Percentiles rank a stretch among this genome's conserved stretches.
phyloP scores from a whole-genome alignment of 2,329 filamentous ascomycete species.

The Colletotrichum gigasporum region DNA sequence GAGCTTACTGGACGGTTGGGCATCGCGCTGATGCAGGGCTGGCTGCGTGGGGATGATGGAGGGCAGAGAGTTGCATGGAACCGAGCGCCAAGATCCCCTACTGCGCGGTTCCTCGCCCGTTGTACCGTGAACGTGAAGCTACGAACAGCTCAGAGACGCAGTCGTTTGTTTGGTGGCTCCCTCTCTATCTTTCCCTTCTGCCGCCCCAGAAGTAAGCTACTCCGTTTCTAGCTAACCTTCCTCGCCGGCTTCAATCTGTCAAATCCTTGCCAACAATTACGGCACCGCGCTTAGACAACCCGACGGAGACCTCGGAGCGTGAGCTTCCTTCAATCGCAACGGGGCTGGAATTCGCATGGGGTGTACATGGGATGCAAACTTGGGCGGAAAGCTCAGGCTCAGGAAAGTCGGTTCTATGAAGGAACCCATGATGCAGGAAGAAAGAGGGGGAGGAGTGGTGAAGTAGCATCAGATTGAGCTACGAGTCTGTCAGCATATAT shows the following conservation, averaged over 20 bases:
- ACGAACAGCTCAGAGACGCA: neutral
- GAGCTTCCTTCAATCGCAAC: conserved; percentile 9
- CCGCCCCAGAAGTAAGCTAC: neutral
- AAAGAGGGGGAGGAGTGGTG: neutral
- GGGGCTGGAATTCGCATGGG: neutral
- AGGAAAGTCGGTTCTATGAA: neutral
- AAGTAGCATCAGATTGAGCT: accelerated
- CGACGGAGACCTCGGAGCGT: conserved; percentile 8
- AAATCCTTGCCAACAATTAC: neutral
- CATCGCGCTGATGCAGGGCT: neutral
- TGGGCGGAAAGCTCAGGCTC: neutral
- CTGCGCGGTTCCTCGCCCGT: conserved; percentile 29
- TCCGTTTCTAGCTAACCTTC: neutral
- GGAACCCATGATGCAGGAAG: neutral
- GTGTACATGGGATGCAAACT: neutral
- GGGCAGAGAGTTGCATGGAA: conserved; percentile 6
- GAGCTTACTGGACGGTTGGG: neutral
- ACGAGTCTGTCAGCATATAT: neutral
- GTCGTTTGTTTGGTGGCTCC: neutral
- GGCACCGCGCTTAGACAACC: neutral
- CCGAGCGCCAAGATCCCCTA: conserved; percentile 5
- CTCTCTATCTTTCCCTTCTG: neutral
- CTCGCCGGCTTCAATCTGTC: neutral
- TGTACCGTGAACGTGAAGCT: conserved; percentile 8
- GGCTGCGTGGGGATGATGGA: neutral